These are phyloP conservation scores for Euclidium syriacum DNA, from an alignment of 345 rosid genomes.

Conservation along the genomic window DNA sequence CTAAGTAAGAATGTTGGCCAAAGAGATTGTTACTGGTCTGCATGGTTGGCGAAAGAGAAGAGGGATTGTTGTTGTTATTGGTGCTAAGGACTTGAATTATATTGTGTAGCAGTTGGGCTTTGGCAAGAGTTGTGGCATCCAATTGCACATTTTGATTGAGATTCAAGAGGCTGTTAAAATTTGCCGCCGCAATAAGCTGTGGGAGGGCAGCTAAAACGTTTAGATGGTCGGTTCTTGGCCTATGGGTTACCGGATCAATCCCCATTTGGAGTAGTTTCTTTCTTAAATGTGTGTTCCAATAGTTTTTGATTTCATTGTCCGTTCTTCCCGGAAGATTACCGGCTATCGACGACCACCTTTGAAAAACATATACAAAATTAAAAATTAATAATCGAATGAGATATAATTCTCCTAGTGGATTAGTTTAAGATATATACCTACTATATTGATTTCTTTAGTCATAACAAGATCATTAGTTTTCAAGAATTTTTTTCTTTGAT, in stretches of 20 bases:
- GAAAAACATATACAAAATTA: background rate
- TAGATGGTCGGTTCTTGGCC: conserved; percentile 39
- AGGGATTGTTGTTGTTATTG: background rate
- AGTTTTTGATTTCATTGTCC: conserved; percentile 34
- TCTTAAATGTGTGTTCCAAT: conserved; percentile 35
- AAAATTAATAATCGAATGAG: background rate
- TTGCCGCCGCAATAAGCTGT: conserved; percentile 51
- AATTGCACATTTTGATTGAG: conserved; percentile 36
- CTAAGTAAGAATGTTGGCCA: conserved; percentile 22
- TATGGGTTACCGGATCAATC: conserved; percentile 31
- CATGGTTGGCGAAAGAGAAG: conserved; percentile 19
- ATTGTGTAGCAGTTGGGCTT: conserved; percentile 46
- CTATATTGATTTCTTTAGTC: conserved; percentile 2
- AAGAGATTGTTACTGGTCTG: conserved; percentile 32
- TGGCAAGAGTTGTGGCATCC: conserved; percentile 52
- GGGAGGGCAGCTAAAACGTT: conserved; percentile 44
- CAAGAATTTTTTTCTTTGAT: too few relatives aligned
- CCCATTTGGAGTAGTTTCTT: conserved; percentile 36
- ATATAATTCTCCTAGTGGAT: background rate
- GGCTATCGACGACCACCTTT: conserved; percentile 36
- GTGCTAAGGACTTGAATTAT: conserved; percentile 39
- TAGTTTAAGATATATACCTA: conserved; percentile 16
- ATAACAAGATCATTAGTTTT: background rate
- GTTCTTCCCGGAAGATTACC: conserved; percentile 34
- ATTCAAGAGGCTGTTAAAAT: conserved; percentile 42